phyloP scores from a whole-genome alignment of 805 yeast species.

The Saccharomycopsis selenospora region DNA sequence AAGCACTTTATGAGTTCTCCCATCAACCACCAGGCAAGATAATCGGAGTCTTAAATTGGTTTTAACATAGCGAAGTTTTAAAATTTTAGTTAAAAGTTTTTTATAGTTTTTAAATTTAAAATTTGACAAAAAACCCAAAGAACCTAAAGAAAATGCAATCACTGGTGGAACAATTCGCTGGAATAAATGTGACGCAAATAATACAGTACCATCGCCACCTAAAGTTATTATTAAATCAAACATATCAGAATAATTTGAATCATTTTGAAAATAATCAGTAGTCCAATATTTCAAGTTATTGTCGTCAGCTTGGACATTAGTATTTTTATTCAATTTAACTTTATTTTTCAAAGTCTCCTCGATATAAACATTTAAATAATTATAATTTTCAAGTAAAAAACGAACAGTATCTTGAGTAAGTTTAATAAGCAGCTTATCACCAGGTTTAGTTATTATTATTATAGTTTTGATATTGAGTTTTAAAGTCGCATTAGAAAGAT shows the following conservation, averaged over 20 bases:
- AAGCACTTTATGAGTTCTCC: slow-evolving; percentile 38
- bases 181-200: slow-evolving; percentile 56
- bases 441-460: slow-evolving; percentile 82
- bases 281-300: slow-evolving; percentile 35
- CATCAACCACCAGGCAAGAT: slow-evolving; percentile 61
- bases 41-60: slow-evolving; percentile 82
- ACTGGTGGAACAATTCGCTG: slow-evolving; percentile 58
- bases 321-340: neutral
- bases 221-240: slow-evolving; percentile 55
- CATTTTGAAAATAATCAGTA: slow-evolving; percentile 25
- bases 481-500: slow-evolving; percentile 62
- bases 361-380: slow-evolving; percentile 52
- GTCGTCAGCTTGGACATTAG: slow-evolving; percentile 5
- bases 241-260: slow-evolving; percentile 26
- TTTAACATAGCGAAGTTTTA: slow-evolving; percentile 35
- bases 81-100: slow-evolving; percentile 30
- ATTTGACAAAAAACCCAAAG: slow-evolving; percentile 55
- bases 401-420: slow-evolving; percentile 73
- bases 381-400: slow-evolving; percentile 50
- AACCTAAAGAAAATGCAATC: slow-evolving; percentile 56
- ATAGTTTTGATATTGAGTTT: slow-evolving; percentile 62
- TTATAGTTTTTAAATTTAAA: slow-evolving; percentile 39
- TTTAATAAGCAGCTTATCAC: slow-evolving; percentile 71
- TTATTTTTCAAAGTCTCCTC: slow-evolving; percentile 53
- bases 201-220: slow-evolving; percentile 70